A percentile compares a stretch with the other conserved stretches of the same genome.
Conservation (phyloP, 495 filamentous ascomycete genomes). For the Aspergillus sclerotioniger region DNA sequence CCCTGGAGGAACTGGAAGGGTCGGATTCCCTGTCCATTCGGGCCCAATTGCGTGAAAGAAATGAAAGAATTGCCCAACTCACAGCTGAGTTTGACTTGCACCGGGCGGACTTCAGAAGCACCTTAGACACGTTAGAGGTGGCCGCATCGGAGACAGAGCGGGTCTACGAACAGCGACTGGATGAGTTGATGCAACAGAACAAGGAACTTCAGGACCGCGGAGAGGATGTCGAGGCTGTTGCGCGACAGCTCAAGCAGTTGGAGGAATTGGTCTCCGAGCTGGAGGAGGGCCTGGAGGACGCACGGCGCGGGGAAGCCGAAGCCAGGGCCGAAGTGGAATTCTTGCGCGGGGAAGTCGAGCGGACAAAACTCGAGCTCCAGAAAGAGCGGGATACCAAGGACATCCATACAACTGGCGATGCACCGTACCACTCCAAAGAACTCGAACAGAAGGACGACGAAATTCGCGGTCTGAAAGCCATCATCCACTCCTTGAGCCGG, state of each 20-base stretch:
- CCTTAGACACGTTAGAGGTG: constrained; percentile 93
- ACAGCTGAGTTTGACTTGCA: constrained; percentile 95
- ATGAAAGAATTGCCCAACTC: constrained; percentile 89
- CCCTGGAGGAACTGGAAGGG: constrained; percentile 65
- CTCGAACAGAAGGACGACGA: constrained; percentile 95
- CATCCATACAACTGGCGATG: constrained; percentile 49
- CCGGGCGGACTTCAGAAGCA: constrained; percentile 92
- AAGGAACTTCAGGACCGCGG: constrained; percentile 75
- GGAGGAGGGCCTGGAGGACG: constrained; percentile 95
- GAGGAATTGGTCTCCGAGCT: constrained; percentile 95
- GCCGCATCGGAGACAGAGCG: constrained; percentile 95
- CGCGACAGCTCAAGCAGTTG: constrained; percentile 85
- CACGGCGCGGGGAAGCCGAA: constrained; percentile 93
- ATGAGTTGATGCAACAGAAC: constrained; percentile 84
- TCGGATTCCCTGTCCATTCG: constrained; percentile 76
- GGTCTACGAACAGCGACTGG: constrained; percentile 91
- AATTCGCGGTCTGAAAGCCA: constrained; percentile 93
- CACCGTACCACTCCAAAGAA: constrained; percentile 59
- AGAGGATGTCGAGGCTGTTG: constrained; percentile 88
- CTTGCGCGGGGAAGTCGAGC: constrained; percentile 89
- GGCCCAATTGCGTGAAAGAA: constrained; percentile 83
- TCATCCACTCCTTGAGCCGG: constrained; percentile 89
- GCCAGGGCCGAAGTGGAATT: constrained; percentile 96
- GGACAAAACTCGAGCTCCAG: constrained; percentile 84
- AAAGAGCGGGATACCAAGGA: constrained; percentile 79